Evolutionary conservation across 345 rosid species (phyloP), one percentile per base, ranked within the genome.

Genomic region (Eutrema japonicum): DNA sequence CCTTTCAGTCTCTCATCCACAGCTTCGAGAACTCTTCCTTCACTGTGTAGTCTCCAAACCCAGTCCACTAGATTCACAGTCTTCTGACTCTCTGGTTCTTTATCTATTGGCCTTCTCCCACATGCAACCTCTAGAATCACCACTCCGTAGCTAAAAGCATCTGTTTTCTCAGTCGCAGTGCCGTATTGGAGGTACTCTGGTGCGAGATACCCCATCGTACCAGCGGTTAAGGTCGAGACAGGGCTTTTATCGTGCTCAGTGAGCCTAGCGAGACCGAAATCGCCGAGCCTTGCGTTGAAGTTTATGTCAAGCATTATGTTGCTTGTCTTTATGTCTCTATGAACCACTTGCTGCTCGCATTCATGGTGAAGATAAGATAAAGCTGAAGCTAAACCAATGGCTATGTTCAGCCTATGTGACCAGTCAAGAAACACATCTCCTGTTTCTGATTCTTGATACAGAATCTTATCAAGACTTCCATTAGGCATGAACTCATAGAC

Each of bases 151-250:
- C 98, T 95, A 64, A 87, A 95, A 27, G 85, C 87, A 60, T 92
- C 99, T 6, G 96, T 92, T 50, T 84, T 95, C 84, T 87, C 96
- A 0, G 96, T 95, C 8, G 94, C 99, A 62, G 84, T 92, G 4
- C 99, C 99, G 50, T 82, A 87, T 35, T 95, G 99, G 50, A 92
- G 92, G 79, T 95, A 95, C 84, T 95, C 98, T 7, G 99, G 98
- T 55, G 99, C 99, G 2, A 95, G 80, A 80, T 95, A 95, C 4
- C 99, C 99, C 97, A 95, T 90, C 0, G 98, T 90, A 60, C 99
- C 97, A 0, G 97, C 99, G 2, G 98, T 95, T 1, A 95, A 90
- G 0, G 99, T 95, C 0, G 97, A 90, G 47, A 92, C 89, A 1
- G 97, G 99, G 70, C 97, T 95, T 71, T 92, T 90, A 41, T 90